phyloP scores from a whole-genome alignment of 257 asterid genomes.

The Primulina tabacum region DNA sequence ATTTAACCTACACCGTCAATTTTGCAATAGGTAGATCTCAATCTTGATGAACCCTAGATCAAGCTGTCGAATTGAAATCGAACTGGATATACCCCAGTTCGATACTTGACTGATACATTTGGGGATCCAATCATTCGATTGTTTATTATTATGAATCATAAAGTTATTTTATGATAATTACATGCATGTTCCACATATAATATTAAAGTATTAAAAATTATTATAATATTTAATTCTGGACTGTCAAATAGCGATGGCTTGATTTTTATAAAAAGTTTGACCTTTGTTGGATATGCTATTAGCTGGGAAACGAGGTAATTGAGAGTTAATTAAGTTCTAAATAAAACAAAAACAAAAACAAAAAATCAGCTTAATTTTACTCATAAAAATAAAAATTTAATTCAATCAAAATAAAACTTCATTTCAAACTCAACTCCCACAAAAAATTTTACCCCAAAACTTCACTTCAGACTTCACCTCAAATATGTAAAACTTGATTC shows the following conservation, averaged over 20 bases:
- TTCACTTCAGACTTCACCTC: no score
- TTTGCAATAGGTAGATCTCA: background rate
- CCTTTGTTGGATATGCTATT: background rate
- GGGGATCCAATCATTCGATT: background rate
- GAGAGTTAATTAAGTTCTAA: no score
- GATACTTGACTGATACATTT: no score
- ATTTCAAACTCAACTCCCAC: no score
- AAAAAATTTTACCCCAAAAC: no score
- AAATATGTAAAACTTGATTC: no score
- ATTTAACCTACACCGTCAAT: rapidly evolving
- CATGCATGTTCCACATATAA: background rate
- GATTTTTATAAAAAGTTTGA: background rate
- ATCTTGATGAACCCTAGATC: background rate
- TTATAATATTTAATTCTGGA: background rate
- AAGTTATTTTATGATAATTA: background rate
- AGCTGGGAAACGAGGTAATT: no score
- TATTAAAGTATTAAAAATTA: no score
- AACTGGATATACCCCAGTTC: background rate
- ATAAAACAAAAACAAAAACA: no score
- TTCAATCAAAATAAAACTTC: no score
- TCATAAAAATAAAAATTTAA: no score
- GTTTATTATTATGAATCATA: background rate
- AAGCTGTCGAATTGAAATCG: background rate
- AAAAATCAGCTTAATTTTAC: no score
- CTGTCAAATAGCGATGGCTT: background rate